A percentile compares a stretch with the other conserved stretches of the same genome.
phyloP scores from a whole-genome alignment of 2,329 filamentous ascomycete species.

The Scleromitrula shiraiana region DNA sequence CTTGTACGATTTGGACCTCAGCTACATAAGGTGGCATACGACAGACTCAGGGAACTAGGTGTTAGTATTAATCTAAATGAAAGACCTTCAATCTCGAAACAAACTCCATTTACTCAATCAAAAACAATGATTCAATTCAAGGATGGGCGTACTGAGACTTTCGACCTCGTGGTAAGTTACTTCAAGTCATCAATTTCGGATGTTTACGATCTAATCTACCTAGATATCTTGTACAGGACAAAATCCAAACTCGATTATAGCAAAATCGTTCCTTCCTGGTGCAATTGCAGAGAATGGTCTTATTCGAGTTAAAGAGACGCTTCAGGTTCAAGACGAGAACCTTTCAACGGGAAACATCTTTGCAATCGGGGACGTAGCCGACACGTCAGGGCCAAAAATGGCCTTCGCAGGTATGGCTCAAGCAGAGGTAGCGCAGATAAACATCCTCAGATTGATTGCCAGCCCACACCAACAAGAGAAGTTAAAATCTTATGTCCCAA shows the following conservation, averaged over 20 bases:
- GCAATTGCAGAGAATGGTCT: slow-evolving; percentile 28
- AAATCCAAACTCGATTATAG: slow-evolving; percentile 35
- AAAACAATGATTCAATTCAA: slow-evolving; percentile 25
- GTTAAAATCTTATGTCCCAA: background rate
- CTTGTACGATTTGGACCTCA: slow-evolving; percentile 35
- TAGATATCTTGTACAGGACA: slow-evolving; percentile 42
- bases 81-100: slow-evolving; percentile 17
- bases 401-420: slow-evolving; percentile 39
- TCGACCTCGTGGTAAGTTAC: slow-evolving; percentile 34
- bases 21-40: slow-evolving; percentile 32
- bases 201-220: background rate
- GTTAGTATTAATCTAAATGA: slow-evolving; percentile 35
- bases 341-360: slow-evolving; percentile 33
- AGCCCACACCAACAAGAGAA: background rate
- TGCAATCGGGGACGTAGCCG: slow-evolving; percentile 44
- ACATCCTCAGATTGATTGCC: slow-evolving; percentile 37
- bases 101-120: slow-evolving; percentile 5
- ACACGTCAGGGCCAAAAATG: slow-evolving; percentile 34
- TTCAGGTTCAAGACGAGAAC: slow-evolving; percentile 34
- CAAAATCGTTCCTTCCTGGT: slow-evolving; percentile 27
- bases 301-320: slow-evolving; percentile 36
- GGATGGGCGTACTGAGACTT: slow-evolving; percentile 28
- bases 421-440: slow-evolving; percentile 36
- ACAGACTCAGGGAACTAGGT: slow-evolving; percentile 31
- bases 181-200: background rate